phyloP scores from a whole-genome alignment of 1,284 basidiomycete species.

The Irpex rosettiformis region DNA sequence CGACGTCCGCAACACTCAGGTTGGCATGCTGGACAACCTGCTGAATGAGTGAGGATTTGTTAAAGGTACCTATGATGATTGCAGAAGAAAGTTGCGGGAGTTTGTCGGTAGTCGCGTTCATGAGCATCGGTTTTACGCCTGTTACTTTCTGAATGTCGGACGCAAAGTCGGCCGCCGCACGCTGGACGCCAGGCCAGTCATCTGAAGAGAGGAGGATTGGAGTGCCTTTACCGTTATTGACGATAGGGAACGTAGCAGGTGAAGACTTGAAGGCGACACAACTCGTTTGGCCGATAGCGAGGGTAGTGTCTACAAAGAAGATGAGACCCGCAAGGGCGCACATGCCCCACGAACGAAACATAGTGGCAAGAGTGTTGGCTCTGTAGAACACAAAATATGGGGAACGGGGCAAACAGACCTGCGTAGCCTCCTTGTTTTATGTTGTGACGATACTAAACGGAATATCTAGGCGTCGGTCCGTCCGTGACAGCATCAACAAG shows the following conservation, averaged over 20 bases:
- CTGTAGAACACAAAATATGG: not conserved
- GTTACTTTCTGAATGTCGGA: constrained; percentile 61
- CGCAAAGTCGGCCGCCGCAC: constrained; percentile 58
- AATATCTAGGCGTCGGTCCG: not conserved
- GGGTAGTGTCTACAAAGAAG: constrained; percentile 15
- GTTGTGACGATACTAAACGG: not conserved
- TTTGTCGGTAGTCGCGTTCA: constrained; percentile 38
- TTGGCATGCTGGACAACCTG: constrained; percentile 49
- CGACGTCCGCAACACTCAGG: constrained; percentile 51
- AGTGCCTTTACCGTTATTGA: constrained; percentile 40
- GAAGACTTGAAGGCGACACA: constrained; percentile 31
- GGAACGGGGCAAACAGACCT: not conserved
- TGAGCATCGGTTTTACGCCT: constrained; percentile 43
- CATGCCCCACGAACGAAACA: constrained; percentile 5
- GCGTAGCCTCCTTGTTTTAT: not conserved
- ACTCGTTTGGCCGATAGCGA: constrained; percentile 31
- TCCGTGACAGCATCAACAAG: not conserved
- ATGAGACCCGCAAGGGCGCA: constrained; percentile 15
- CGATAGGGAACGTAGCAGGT: constrained; percentile 37
- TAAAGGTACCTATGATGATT: constrained; percentile 66
- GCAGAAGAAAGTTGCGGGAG: constrained; percentile 30
- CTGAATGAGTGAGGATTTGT: constrained; percentile 55
- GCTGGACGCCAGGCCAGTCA: constrained; percentile 65
- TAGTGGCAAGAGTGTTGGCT: not conserved
- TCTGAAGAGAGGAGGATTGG: constrained; percentile 50